These are phyloP conservation scores for Geotrichum australiense DNA, from an alignment of 1,139 yeast genomes.

Conservation along the genomic window DNA sequence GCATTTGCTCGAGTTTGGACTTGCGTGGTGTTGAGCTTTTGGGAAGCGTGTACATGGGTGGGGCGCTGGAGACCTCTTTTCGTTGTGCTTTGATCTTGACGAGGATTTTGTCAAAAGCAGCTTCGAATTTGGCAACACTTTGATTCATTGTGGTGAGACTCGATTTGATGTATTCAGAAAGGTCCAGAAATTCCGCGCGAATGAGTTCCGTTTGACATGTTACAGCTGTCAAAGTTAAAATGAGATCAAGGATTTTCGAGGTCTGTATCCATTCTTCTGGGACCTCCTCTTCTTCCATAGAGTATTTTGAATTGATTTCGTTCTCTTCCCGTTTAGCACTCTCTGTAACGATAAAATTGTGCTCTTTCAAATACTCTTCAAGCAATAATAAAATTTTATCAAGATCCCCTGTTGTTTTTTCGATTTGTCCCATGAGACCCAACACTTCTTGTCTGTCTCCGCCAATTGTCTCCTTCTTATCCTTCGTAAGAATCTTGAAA, in stretches of 20 bases:
- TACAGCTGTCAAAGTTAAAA: constrained; percentile 8
- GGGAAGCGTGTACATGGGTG: constrained; percentile 11
- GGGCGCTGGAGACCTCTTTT: constrained; percentile 11
- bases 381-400: constrained; percentile 29
- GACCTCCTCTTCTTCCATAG: too few species aligned
- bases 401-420: constrained; percentile 30
- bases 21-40: constrained; percentile 11
- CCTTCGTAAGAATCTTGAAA: constrained; percentile 31
- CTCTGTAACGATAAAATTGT: neutral
- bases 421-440: constrained; percentile 27
- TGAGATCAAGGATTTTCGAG: constrained; percentile 5
- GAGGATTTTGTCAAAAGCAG: constrained; percentile 11
- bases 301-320: too few species aligned
- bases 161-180: constrained; percentile 3
- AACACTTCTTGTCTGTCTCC: constrained; percentile 16
- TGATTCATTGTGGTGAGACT: constrained; percentile 1
- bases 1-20: constrained; percentile 21
- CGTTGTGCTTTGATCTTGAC: constrained; percentile 12
- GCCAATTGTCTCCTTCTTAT: constrained; percentile 21
- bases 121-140: constrained; percentile 14
- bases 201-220: constrained; percentile 15
- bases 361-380: constrained; percentile 22
- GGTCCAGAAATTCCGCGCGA: constrained; percentile 9
- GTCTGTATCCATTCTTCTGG: too few species aligned
- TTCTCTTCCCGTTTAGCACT: too few species aligned